Conservation (phyloP, 257 asterid species). For the Scutellaria galericulata region DNA sequence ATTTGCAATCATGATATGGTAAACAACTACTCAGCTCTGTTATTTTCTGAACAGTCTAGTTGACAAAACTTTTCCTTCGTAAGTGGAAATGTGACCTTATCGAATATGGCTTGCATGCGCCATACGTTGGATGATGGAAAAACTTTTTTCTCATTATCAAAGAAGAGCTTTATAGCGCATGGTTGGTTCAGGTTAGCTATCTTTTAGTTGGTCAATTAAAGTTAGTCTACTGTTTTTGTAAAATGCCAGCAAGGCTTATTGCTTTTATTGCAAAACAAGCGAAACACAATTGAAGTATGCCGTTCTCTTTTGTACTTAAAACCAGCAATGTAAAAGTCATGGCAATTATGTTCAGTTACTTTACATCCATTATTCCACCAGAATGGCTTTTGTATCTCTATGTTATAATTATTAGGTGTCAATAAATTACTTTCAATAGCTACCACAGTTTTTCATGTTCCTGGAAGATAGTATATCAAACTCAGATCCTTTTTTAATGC, state of each 20-base stretch:
- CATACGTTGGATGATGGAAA: not conserved
- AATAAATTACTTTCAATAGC: no score
- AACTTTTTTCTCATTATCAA: conserved; percentile 16
- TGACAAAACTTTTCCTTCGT: not conserved
- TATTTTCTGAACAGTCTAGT: no score
- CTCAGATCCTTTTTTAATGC: conserved; percentile 24
- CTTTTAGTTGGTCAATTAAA: conserved; percentile 24
- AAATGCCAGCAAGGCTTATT: conserved; percentile 12
- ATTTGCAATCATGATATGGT: conserved; percentile 38
- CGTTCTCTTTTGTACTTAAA: conserved; percentile 32
- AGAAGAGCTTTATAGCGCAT: conserved; percentile 28
- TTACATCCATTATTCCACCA: conserved; percentile 43
- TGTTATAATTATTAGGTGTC: not conserved
- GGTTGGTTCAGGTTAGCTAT: conserved; percentile 29
- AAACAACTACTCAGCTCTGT: conserved; percentile 17
- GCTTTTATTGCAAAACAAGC: conserved; percentile 25
- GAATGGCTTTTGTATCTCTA: conserved; percentile 25
- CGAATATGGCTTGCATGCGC: conserved; percentile 22
- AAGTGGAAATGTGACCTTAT: conserved; percentile 23
- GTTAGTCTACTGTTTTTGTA: conserved; percentile 13
- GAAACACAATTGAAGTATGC: not conserved
- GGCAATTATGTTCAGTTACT: conserved; percentile 30
- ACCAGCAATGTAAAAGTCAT: conserved; percentile 19
- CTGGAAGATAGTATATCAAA: conserved; percentile 29
- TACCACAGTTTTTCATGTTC: not conserved